Percentiles rank a stretch among this genome's conserved stretches.
Evolutionary conservation across 306 rosid species (phyloP).

Genomic region (Cajanus cajan): DNA sequence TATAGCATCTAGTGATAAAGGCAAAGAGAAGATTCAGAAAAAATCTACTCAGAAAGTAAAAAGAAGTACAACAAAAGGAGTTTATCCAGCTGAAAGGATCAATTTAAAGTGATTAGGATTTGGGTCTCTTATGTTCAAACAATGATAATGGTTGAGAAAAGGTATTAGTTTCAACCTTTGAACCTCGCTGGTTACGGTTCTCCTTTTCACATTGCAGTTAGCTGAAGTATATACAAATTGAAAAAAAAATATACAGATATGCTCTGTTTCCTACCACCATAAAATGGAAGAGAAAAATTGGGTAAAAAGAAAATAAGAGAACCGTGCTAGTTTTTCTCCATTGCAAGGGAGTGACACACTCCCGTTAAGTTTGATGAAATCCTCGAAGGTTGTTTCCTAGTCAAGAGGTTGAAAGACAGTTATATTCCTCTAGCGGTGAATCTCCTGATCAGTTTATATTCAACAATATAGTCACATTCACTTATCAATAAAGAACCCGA

Average conservation of each 20-base stretch:
- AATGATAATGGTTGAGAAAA: neutral
- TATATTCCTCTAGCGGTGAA: no score
- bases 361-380: no score
- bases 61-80: slow-evolving; percentile 25
- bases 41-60: slow-evolving; percentile 12
- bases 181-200: neutral
- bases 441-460: no score
- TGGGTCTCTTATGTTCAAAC: neutral
- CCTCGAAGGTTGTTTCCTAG: no score
- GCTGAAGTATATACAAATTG: neutral
- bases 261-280: neutral
- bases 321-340: no score
- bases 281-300: no score
- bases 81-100: slow-evolving; percentile 49
- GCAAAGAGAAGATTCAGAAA: slow-evolving; percentile 35
- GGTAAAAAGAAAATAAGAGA: no score
- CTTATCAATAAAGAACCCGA: no score
- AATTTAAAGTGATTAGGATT: slow-evolving; percentile 31
- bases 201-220: neutral
- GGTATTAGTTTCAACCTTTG: neutral
- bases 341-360: no score
- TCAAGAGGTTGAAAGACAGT: no score
- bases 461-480: no score
- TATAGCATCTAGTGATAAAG: slow-evolving; percentile 23
- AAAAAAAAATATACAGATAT: neutral